Evolutionary conservation across 306 rosid genomes (phyloP), one percentile per base, ranked within the genome.

Genomic region (Carpinus fangiana): DNA sequence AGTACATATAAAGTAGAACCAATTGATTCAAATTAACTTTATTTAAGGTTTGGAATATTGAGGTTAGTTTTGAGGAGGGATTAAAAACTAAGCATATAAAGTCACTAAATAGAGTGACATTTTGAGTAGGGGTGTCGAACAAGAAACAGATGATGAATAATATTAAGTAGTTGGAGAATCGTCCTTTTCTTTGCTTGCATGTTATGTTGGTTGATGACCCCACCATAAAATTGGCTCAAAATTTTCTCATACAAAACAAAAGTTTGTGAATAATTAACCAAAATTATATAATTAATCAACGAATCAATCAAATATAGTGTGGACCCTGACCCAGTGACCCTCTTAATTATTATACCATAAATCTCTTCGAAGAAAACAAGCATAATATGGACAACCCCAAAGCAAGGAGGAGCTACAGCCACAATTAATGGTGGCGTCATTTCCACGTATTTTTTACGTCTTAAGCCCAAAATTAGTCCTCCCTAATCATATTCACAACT

Each of bases 81-180:
- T 23, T 23, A 23, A 23, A 23, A 23, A 23, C 1, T 23, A 23
- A 23, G 26, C 26, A 23, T 23, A 31, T 31, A 31, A 2, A 31
- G 34, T 1, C 34, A 60, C 53, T 36, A 61, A 1, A 18, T 18
- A 54, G 7, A 73, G 77, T 72, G 81, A 73, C 84, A 77, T 41
- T 41, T 41, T 41, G 45, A 41, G 70, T 46, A 78, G 72, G 45
- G 67, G 75, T 38, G 0, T 38, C 43, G 4, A 52, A 75, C 60
- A 81, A 76, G 38, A 62, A 70, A 82, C 0, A 2, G 34, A 31
- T 90, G 79, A 82, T 80, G 84, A 84, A 68, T 74, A 79, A 59
- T 73, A 79, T 48, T 65, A 80, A 76, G 72, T 56, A 82, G 88
- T 79, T 81, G 82, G 62, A 77, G 73, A 84, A 81, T 89, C 81